These are phyloP conservation scores for Earliella scabrosa DNA, from an alignment of 1,284 basidiomycete species.

Conservation along the genomic window DNA sequence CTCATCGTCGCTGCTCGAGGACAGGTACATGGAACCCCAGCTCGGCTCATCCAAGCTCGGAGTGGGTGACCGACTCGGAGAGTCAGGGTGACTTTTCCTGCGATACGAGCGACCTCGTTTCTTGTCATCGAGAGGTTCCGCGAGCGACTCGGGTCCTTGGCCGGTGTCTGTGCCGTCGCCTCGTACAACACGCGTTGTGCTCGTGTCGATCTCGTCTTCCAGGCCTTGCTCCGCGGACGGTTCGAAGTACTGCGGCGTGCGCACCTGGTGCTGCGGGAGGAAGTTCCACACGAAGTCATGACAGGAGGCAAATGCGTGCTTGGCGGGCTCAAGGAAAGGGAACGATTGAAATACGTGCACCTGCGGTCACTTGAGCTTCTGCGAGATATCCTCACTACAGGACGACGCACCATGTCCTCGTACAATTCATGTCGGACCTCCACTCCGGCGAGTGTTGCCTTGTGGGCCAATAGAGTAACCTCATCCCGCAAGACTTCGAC, in stretches of 20 bases:
- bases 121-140: background rate
- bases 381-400: background rate
- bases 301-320: slow-evolving; percentile 78
- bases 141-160: slow-evolving; percentile 33
- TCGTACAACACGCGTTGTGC: slow-evolving; percentile 63
- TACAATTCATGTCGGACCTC: slow-evolving; percentile 91
- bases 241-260: slow-evolving; percentile 53
- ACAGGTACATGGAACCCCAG: slow-evolving; percentile 45
- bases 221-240: slow-evolving; percentile 59
- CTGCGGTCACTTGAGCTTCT: slow-evolving; percentile 37
- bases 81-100: slow-evolving; percentile 7
- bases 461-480: slow-evolving; percentile 91
- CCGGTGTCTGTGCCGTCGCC: slow-evolving; percentile 64
- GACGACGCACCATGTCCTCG: slow-evolving; percentile 82
- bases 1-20: slow-evolving; percentile 35
- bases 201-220: slow-evolving; percentile 68
- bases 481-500: slow-evolving; percentile 95
- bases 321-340: slow-evolving; percentile 78
- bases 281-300: slow-evolving; percentile 72
- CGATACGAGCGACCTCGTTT: slow-evolving; percentile 12
- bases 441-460: slow-evolving; percentile 88
- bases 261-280: slow-evolving; percentile 53
- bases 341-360: slow-evolving; percentile 93
- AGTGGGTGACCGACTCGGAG: slow-evolving; percentile 11
- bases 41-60: slow-evolving; percentile 42